Conservation (phyloP, 2,329 filamentous ascomycete genomes). For the Cordyceps cicadae region DNA sequence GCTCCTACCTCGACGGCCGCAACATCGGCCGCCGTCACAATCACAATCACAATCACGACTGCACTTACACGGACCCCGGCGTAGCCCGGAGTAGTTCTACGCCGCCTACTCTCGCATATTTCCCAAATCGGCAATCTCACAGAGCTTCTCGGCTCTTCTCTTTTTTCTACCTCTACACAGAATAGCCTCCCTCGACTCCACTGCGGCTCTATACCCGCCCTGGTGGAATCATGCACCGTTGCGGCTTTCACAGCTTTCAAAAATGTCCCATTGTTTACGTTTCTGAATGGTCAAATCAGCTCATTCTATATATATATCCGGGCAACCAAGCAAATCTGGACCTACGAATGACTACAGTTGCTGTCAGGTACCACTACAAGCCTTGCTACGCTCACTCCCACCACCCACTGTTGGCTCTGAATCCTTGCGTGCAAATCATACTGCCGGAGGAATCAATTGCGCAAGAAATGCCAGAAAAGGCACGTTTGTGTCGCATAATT, state of each 20-base stretch:
- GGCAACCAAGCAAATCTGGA: background rate
- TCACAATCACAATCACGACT: no score
- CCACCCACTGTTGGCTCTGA: background rate
- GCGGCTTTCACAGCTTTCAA: background rate
- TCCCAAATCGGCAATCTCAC: background rate
- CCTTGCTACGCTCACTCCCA: background rate
- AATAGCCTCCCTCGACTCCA: background rate
- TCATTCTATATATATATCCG: background rate
- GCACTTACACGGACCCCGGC: background rate
- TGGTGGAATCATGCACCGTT: constrained; percentile 3
- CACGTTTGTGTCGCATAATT: background rate
- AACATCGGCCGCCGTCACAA: no score
- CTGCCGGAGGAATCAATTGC: background rate
- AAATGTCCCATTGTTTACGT: constrained; percentile 3
- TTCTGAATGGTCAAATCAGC: constrained; percentile 1
- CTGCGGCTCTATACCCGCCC: constrained; percentile 8
- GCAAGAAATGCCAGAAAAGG: background rate
- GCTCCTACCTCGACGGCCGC: no score
- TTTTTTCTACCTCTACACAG: background rate
- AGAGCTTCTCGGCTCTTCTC: background rate
- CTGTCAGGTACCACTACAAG: background rate
- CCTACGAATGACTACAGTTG: background rate
- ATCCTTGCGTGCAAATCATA: background rate
- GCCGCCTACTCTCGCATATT: background rate
- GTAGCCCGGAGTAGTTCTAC: background rate